Evolutionary conservation across 1,284 basidiomycete genomes (phyloP), one percentile per base, ranked within the genome.

Genomic region (Farysia itapuensis): DNA sequence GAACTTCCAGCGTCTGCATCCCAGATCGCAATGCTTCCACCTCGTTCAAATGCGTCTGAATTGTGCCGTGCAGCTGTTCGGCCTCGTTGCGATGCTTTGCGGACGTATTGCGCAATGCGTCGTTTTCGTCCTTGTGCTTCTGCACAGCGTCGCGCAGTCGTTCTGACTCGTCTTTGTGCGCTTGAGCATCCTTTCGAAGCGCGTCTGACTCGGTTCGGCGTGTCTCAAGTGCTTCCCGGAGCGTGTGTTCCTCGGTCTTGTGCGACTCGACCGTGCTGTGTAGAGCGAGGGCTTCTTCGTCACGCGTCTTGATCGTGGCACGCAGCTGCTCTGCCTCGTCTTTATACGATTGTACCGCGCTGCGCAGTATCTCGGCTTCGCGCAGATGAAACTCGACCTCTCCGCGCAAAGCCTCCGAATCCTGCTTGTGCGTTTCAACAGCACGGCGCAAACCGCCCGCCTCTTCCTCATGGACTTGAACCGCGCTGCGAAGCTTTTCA

Each of bases 181-280:
- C 25, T 28, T 28, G 25, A 21, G 12, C 34, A 9, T 35, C 34
- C 16, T 9, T 7, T 9, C 16, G 34, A 15, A 29, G 26, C 36
- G 11, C n/a, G 8, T 26, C 26, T 18, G 22, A n/a, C 9, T 22
- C 13, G 21, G 19, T 21, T 23, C 12, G 18, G 12, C 16, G 24
- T 19, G 32, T 23, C 22, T 38, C 41, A 23, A 44, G 20, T 12
- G 46, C 39, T 1, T 35, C 12, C 23, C 39, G 39, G 16, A 39
- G 35, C 34, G 42, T 41, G n/a, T 41, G 36, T 20, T 41, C 41
- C 29, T 44, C 35, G 29, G 5, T 29, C 32, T 46, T 35, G 22
- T 14, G 12, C 6, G 26, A 25, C 20, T 23, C 23, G 13, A 20
- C 42, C 29, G 30, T 30, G n/a, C n/a, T n/a, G n/a, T n/a, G n/a